Evolutionary conservation across 371 early-diverging fungal genomes (phyloP), one percentile per base, ranked within the genome.

Genomic region (Mortierella sp.): DNA sequence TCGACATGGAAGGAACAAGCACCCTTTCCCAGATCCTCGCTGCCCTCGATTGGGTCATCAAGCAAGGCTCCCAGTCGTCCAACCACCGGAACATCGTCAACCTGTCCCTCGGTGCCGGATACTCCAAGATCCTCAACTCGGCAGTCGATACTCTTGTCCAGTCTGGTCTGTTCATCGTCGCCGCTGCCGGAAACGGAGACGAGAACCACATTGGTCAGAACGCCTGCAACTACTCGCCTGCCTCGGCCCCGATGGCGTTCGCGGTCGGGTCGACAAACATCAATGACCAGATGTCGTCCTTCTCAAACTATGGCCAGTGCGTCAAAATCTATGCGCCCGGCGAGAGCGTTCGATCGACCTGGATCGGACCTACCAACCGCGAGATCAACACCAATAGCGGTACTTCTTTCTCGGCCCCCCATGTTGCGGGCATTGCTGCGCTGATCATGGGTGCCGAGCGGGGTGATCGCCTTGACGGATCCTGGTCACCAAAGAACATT

Each of bases 321-420:
- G 93, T 95, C 29, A 85, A 92, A 70, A 74, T 92, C 13, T 91
- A 89, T 65, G 92, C 92, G 11, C 94, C 94, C 37, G 94, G 93
- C 14, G 88, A 85, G 63, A 73, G 79, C 53, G 82, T 86, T 29
- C 88, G 91, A 11, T 87, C 88, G 52, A 85, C 90, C 1, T 91
- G 88, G 89, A 86, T 88, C 58, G 87, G 86, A 2, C 79, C 74
- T 22, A 79, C 72, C 70, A 80, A 66, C 66, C 81, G 74, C 50
- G 85, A 81, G 55, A 69, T 78, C 73, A 90, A 90, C 79, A 90
- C 88, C 39, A 90, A 92, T 50, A 92, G 93, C 31, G 96, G 96
- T 26, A 96, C 96, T 22, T 92, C 92, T 44, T 95, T 96, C 94
- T 95, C 97, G 29, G 83, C 93, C 10, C 97, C 97, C 9, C 94